These are phyloP conservation scores for Diaporthe citri DNA, from an alignment of 2,329 filamentous ascomycete genomes.

Conservation along the genomic window DNA sequence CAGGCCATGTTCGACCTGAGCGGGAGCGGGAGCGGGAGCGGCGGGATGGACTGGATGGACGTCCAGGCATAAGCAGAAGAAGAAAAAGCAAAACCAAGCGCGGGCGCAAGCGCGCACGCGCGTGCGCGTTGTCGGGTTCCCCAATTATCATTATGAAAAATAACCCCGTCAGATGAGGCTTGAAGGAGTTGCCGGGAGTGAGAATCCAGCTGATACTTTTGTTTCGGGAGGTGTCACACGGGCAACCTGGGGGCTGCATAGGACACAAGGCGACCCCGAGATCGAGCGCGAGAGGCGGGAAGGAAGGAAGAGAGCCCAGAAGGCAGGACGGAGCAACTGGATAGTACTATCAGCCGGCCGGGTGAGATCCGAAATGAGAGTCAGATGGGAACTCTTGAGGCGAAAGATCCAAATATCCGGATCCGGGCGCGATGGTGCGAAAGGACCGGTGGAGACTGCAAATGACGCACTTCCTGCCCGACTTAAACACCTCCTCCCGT, in stretches of 20 bases:
- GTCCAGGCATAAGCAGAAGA: slow-evolving; percentile 26
- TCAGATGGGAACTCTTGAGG: background rate
- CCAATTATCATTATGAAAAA: background rate
- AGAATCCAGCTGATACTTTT: slow-evolving; percentile 12
- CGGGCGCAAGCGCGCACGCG: background rate
- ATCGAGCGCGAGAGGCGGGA: background rate
- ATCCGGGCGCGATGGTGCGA: background rate
- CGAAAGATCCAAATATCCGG: background rate
- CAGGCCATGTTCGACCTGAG: slow-evolving; percentile 38
- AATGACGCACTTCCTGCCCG: background rate
- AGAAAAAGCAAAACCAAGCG: background rate
- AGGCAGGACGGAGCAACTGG: background rate
- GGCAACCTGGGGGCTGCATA: background rate
- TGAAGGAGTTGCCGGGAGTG: slow-evolving; percentile 20
- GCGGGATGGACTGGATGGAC: slow-evolving; percentile 19
- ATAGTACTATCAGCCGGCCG: background rate
- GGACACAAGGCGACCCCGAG: background rate
- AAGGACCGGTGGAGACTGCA: background rate
- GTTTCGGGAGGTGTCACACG: slow-evolving; percentile 23
- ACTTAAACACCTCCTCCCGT: background rate
- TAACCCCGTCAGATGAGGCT: slow-evolving; percentile 15
- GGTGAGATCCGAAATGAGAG: slow-evolving; percentile 13
- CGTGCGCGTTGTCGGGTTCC: background rate
- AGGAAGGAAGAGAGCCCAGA: too few relatives aligned
- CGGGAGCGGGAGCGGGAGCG: slow-evolving; percentile 6